phyloP scores from a whole-genome alignment of 2,329 filamentous ascomycete genomes.

The Monilinia polystroma region DNA sequence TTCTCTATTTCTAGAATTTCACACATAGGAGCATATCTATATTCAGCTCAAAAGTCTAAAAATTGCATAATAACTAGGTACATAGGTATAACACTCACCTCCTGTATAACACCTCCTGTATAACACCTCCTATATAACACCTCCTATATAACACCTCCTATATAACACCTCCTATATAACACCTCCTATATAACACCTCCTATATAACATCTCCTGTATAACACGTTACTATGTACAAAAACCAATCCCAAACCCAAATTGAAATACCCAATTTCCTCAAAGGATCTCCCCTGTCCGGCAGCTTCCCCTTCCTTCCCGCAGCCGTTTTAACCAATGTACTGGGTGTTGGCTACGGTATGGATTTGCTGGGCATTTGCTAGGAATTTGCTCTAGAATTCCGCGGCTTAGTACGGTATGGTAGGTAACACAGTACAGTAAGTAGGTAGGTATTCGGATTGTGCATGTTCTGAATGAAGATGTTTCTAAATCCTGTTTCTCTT shows the following conservation, averaged over 20 bases:
- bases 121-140: neutral
- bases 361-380: too few relatives aligned
- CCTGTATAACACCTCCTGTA: too few relatives aligned
- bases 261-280: neutral
- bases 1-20: conserved; percentile 8
- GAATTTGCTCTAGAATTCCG: neutral
- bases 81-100: neutral
- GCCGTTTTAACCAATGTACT: neutral
- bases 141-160: too few relatives aligned
- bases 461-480: too few relatives aligned
- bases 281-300: conserved; percentile 15
- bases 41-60: neutral
- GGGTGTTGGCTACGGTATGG: too few relatives aligned
- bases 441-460: neutral
- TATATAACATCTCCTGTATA: too few relatives aligned
- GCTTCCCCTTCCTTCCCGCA: neutral
- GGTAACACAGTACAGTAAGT: too few relatives aligned
- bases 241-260: neutral
- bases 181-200: neutral
- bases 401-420: neutral
- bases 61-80: neutral
- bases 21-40: neutral
- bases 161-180: neutral
- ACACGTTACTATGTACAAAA: neutral
- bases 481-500: too few relatives aligned